These are phyloP conservation scores for Rubia peregrina DNA, from an alignment of 305 asterid species.

Conservation along the genomic window DNA sequence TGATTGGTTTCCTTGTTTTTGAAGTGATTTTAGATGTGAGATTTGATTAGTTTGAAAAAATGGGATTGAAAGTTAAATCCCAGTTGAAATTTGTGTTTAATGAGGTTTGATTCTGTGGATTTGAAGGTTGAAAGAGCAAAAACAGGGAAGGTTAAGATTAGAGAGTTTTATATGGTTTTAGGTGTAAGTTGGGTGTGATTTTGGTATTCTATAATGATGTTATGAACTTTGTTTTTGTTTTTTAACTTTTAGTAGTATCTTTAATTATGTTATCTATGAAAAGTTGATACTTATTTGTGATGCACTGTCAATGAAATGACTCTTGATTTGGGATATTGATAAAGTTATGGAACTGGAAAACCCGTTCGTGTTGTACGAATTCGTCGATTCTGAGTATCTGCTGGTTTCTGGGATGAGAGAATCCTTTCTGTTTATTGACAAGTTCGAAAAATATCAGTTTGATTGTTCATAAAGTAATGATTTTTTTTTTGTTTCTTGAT, in stretches of 20 bases:
- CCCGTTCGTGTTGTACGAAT: background rate
- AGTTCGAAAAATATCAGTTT: background rate
- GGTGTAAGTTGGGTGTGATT: background rate
- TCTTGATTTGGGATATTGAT: background rate
- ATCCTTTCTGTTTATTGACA: background rate
- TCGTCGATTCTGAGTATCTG: background rate
- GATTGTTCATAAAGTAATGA: no score
- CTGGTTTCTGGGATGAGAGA: background rate
- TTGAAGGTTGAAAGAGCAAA: background rate
- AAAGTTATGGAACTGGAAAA: background rate
- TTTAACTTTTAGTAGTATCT: background rate
- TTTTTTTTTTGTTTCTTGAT: background rate
- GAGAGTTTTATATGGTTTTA: background rate
- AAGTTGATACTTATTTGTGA: background rate
- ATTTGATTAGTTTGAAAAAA: background rate
- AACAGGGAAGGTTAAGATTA: background rate
- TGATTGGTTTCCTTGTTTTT: no score
- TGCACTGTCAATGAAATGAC: background rate
- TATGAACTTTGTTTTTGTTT: background rate
- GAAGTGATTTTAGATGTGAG: background rate
- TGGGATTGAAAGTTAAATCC: no score
- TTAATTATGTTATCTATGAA: background rate
- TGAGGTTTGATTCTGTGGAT: background rate
- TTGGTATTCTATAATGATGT: constrained; percentile 3
- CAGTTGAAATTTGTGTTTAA: no score